Percentiles rank a stretch among this genome's conserved stretches.
These are phyloP conservation scores for Blastobotrys chiropterorum DNA, from an alignment of 805 yeast genomes.

Conservation along the genomic window DNA sequence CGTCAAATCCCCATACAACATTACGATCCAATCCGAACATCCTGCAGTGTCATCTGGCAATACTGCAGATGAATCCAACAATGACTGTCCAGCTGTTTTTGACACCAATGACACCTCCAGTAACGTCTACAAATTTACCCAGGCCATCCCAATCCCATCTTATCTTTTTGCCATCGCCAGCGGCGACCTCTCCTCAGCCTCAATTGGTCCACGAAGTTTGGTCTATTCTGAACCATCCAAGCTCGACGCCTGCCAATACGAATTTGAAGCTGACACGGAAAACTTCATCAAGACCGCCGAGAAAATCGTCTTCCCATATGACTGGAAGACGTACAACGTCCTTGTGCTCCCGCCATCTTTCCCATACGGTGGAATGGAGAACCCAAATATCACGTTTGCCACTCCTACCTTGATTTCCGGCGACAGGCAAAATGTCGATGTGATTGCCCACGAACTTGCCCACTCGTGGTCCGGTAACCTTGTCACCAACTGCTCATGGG, in stretches of 20 bases:
- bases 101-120: conserved; percentile 8
- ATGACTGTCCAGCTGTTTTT: conserved; percentile 6
- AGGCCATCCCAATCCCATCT: conserved; percentile 79
- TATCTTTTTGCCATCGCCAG: conserved; percentile 80
- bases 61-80: conserved; percentile 24
- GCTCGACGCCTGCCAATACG: conserved; percentile 64
- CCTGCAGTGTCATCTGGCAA: conserved; percentile 75
- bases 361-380: conserved; percentile 95
- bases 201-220: conserved; percentile 80
- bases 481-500: conserved; percentile 88
- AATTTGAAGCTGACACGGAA: conserved; percentile 72
- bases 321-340: conserved; percentile 79
- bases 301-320: conserved; percentile 65
- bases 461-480: conserved; percentile 92
- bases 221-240: conserved; percentile 74
- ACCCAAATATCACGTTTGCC: conserved; percentile 84
- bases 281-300: conserved; percentile 75
- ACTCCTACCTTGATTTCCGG: conserved; percentile 84
- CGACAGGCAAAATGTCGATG: conserved; percentile 80
- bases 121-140: conserved; percentile 47
- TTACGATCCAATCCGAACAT: conserved; percentile 53
- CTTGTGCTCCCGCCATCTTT: conserved; percentile 68
- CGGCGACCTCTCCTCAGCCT: conserved; percentile 62
- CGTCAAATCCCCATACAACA: conserved; percentile 58
- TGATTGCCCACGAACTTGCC: conserved; percentile 87